These are phyloP conservation scores for Monilinia aucupariae DNA, from an alignment of 2,329 filamentous ascomycete genomes.

Conservation along the genomic window DNA sequence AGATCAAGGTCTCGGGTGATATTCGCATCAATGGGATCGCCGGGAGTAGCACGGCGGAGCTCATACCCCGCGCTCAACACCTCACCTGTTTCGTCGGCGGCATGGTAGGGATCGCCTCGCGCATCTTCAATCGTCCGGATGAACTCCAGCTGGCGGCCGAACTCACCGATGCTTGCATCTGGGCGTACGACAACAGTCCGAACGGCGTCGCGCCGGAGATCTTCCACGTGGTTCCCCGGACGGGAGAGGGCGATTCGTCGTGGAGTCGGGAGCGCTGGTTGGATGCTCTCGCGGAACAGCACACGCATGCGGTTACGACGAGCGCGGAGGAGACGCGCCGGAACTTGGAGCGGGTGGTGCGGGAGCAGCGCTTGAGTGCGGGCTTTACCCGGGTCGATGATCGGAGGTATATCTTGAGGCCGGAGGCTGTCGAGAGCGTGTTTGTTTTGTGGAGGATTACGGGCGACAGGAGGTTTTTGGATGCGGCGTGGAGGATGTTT, in stretches of 20 bases:
- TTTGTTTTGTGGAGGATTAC: conserved; percentile 49
- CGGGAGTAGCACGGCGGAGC: conserved; percentile 43
- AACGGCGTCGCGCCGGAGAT: conserved; percentile 59
- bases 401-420: conserved; percentile 35
- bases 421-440: conserved; percentile 63
- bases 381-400: conserved; percentile 28
- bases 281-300: conserved; percentile 20
- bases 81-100: conserved; percentile 68
- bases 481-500: conserved; percentile 47
- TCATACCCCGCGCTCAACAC: conserved; percentile 49
- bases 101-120: conserved; percentile 63
- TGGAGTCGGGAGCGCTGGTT: conserved; percentile 49
- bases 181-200: conserved; percentile 52
- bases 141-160: conserved; percentile 52
- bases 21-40: conserved; percentile 31
- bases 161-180: conserved; percentile 59
- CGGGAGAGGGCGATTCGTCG: conserved; percentile 23
- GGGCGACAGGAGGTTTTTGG: conserved; percentile 35
- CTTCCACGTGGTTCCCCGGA: conserved; percentile 39
- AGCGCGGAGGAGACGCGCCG: conserved; percentile 16
- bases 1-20: conserved; percentile 47
- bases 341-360: conserved; percentile 19
- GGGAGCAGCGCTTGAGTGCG: conserved; percentile 21
- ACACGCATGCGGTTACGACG: neutral
- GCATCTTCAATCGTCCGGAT: conserved; percentile 49